A percentile compares a stretch with the other conserved stretches of the same genome.
Evolutionary conservation across 2,329 filamentous ascomycete genomes (phyloP).

Genomic region (Chalaropsis ovoidea): DNA sequence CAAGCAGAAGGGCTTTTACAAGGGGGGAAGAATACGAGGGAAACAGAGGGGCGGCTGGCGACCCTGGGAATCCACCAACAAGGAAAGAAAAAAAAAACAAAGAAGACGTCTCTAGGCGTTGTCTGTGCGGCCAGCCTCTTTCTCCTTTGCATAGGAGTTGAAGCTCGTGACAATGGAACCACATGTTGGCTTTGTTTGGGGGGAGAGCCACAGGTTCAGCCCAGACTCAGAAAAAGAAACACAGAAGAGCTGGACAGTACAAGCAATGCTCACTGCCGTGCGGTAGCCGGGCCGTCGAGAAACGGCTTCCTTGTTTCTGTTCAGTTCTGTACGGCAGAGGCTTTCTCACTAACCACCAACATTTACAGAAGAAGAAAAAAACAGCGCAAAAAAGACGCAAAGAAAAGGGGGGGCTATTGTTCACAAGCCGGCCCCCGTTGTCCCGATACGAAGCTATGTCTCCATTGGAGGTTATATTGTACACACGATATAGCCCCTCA

Average conservation of each 20-base stretch:
- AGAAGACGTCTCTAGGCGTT: not conserved
- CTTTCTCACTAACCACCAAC: not conserved
- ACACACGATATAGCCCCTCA: conserved; percentile 1
- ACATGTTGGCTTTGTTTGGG: not conserved
- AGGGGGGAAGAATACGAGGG: not conserved
- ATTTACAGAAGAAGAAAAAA: not conserved
- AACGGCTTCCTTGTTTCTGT: not conserved
- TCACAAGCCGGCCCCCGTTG: not conserved
- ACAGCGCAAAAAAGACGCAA: not conserved
- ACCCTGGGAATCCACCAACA: not conserved
- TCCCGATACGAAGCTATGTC: conserved; percentile 8
- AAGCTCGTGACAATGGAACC: not conserved
- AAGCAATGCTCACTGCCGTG: not conserved
- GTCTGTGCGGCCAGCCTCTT: not conserved
- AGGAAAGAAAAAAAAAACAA: not conserved
- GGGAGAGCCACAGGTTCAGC: no score
- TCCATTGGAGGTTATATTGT: conserved; percentile 5
- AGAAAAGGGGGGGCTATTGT: conserved; percentile 2
- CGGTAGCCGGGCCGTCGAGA: not conserved
- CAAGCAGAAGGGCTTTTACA: not conserved
- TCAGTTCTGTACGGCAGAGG: not conserved
- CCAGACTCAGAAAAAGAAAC: not conserved
- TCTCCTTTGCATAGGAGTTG: not conserved
- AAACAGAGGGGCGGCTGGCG: no score
- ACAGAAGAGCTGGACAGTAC: not conserved